Percentiles rank a stretch among this genome's conserved stretches.
Conservation (phyloP, 2,329 filamentous ascomycete genomes). For the Pyrenochaeta sp. region DNA sequence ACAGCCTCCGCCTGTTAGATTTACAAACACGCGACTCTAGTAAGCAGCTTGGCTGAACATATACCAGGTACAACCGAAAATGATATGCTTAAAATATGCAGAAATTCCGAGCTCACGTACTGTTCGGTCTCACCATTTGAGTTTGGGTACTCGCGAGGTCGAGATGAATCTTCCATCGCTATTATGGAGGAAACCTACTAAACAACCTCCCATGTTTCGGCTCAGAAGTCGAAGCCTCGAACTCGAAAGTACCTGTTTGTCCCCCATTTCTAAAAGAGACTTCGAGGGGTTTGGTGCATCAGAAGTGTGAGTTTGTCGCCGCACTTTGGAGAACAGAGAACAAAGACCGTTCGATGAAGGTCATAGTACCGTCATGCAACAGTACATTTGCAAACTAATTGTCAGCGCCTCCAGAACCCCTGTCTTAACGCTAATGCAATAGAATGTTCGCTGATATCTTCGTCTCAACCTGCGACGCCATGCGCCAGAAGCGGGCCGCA, state of each 20-base stretch:
- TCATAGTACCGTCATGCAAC: not conserved
- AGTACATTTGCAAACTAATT: not conserved
- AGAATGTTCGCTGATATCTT: not conserved
- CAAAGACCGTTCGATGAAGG: not conserved
- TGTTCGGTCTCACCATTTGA: not conserved
- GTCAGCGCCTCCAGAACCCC: not conserved
- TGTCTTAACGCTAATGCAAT: not conserved
- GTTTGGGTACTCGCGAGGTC: too few relatives aligned
- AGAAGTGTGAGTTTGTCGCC: not conserved
- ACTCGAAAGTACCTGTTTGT: not conserved
- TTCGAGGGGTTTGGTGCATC: not conserved
- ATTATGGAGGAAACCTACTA: not conserved
- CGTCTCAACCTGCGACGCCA: slow-evolving; percentile 11
- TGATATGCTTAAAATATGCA: not conserved
- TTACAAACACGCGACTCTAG: not conserved
- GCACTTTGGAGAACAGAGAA: not conserved
- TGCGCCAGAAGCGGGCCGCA: slow-evolving; percentile 2
- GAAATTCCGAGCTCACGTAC: not conserved
- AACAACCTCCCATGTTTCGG: not conserved
- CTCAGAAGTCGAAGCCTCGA: not conserved
- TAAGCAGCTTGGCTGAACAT: not conserved
- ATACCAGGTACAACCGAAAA: not conserved
- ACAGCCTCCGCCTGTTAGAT: not conserved
- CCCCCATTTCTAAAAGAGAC: not conserved
- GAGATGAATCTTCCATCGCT: too few relatives aligned